Base-by-base conservation (phyloP, 768 basidiomycete genomes). In the Coprinopsis marcescibilis region DNA sequence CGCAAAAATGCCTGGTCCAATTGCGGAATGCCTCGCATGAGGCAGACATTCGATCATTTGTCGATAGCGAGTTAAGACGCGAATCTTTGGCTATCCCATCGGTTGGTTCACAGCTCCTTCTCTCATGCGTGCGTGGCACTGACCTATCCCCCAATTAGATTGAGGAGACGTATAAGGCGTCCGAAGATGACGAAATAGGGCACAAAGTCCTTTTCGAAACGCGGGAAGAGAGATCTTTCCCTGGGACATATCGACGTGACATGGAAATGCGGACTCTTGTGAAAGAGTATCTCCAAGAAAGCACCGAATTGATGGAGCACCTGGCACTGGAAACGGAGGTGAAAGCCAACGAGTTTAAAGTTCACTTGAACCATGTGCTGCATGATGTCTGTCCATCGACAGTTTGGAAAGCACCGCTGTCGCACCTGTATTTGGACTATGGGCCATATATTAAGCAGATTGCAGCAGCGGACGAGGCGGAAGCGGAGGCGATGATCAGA, bases 391-490 rank as follows among this genome's bases (percentile, higher is more conserved):
- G 81, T 52, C 69, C 71, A 14, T 58, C 65, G 44, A 60, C 67
- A 15, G 60, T 64, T 23, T 65, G 73, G 45, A 50, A 70, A 34
- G 65, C 77, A 57, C 71, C 75, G 11, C 67, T 73, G 39, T 57
- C 58, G 15, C 64, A 66, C 30, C 63, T 85, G 49, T 73, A 76
- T 55, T 60, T 83, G 57, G 87, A 94, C 39, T 86, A 89, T 63
- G 65, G 78, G 54, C 84, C 90, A 25, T 76, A 73, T 64, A 66
- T 90, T 40, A 70, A 82, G 49, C 57, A 66, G 49, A 85, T 94
- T 60, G 78, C 86, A 32, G 63, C 48, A 21, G 73, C 65, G 29
- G 91, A 95, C 52, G 89, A 91, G 50, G 63, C 48, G 54, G 54
- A 69, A 55, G 80, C 72, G 50, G 62, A 45, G 49, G 48, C 40